Evolutionary conservation across 768 basidiomycete genomes (phyloP), one percentile per base, ranked within the genome.

Genomic region (Boletales sp.): DNA sequence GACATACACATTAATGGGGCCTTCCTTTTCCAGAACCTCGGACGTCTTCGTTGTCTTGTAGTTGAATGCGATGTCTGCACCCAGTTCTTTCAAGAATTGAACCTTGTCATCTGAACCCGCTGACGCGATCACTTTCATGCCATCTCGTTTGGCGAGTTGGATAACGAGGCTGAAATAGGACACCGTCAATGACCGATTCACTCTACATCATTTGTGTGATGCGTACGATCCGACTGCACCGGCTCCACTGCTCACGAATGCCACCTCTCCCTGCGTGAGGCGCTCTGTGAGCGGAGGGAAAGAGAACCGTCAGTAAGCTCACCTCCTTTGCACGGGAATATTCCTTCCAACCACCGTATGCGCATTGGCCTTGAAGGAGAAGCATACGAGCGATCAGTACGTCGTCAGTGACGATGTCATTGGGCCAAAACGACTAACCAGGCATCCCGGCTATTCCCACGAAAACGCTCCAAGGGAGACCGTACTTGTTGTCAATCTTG

Each of bases 21-120:
- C 84, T 55, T 87, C 75, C 50, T 73, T 74, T 52, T 62, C 60
- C 35, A 90, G 67, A 4, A 84, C 69, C 11, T 83, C 78, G 1
- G 57, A 59, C 0, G 78, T 81, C 41, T 70, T 69, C 1, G 71
- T 70, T 0, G 75, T 86, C 73, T 90, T 86, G 69, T 86, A 88
- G 64, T 89, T 87, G 71, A 87, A 87, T 1, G 75, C 81, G 7
- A 84, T 75, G 55, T 90, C 86, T 0, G 81, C 79, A 1, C 85
- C 87, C n/a, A 86, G 55, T 3, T 74, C 73, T 43, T 74, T 75
- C 66, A 85, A 66, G 58, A 77, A 85, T 5, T 71, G 62, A 8
- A 89, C 83, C 65, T 90, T 89, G 45, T 85, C 82, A 18, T 88
- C 84, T 0, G 80, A 78, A 2, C 88, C 85, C 0, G 84, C 82